These are phyloP conservation scores for Boeremia exigua DNA, from an alignment of 2,329 filamentous ascomycete genomes.

Conservation along the genomic window DNA sequence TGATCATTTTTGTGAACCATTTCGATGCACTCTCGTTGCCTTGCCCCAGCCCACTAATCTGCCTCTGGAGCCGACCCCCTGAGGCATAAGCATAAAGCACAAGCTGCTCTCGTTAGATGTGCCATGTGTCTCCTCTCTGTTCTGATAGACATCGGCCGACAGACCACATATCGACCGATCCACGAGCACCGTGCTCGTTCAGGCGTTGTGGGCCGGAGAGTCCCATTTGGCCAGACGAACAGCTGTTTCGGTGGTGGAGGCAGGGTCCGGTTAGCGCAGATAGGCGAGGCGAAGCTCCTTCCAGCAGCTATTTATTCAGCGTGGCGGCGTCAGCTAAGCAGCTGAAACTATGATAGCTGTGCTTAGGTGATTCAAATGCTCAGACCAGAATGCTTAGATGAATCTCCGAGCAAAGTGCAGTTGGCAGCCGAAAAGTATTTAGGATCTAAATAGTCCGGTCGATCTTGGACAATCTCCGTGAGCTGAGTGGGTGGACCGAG, in stretches of 20 bases:
- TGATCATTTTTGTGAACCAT: constrained; percentile 16
- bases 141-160: constrained; percentile 2
- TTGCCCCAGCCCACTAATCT: neutral
- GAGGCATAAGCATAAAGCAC: neutral
- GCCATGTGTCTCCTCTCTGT: constrained; percentile 3
- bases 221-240: constrained; percentile 4
- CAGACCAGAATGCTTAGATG: neutral
- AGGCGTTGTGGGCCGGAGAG: constrained; percentile 5
- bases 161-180: constrained; percentile 1
- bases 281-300: constrained; percentile 1
- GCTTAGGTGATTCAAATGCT: constrained; percentile 12
- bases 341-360: constrained; percentile 13
- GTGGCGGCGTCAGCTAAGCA: constrained; percentile 20
- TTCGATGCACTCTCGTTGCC: neutral
- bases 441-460: constrained; percentile 8
- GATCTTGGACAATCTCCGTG: constrained; percentile 2
- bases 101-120: neutral
- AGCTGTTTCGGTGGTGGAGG: constrained; percentile 4
- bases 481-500: constrained; percentile 3
- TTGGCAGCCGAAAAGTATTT: constrained; percentile 8
- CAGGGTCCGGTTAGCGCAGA: constrained; percentile 8
- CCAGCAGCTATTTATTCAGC: constrained; percentile 20
- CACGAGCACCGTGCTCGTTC: constrained; percentile 2
- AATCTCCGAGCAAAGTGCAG: neutral
- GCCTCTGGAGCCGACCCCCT: neutral